Evolutionary conservation across 345 rosid genomes (phyloP).

Genomic region (Odontarrhena argentea): DNA sequence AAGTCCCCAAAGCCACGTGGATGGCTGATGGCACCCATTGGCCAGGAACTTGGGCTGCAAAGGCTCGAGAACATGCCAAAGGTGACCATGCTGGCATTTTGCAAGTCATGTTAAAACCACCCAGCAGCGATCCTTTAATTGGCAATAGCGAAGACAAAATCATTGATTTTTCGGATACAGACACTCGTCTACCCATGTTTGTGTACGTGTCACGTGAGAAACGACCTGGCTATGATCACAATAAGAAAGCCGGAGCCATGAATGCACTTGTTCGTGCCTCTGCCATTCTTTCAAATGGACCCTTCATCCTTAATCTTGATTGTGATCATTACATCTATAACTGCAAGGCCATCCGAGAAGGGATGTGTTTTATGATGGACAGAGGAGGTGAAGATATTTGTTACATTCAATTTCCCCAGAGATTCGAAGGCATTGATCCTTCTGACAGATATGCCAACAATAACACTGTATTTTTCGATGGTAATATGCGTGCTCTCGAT

Average conservation of each 20-base stretch:
- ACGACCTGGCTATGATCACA: slow-evolving; percentile 91
- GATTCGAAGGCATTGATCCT: slow-evolving; percentile 98
- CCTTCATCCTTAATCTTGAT: slow-evolving; percentile 90
- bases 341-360: slow-evolving; percentile 87
- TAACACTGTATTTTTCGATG: slow-evolving; percentile 94
- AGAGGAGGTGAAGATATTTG: slow-evolving; percentile 87
- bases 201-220: slow-evolving; percentile 90
- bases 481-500: slow-evolving; percentile 96
- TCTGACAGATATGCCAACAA: slow-evolving; percentile 93
- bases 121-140: slow-evolving; percentile 66
- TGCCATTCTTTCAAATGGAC: slow-evolving; percentile 87
- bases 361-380: slow-evolving; percentile 99
- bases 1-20: slow-evolving; percentile 87
- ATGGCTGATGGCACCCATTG: slow-evolving; percentile 99
- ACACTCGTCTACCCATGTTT: slow-evolving; percentile 88
- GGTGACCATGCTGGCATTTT: slow-evolving; percentile 96
- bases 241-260: slow-evolving; percentile 99
- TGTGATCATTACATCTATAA: slow-evolving; percentile 96
- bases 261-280: slow-evolving; percentile 85
- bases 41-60: slow-evolving; percentile 79
- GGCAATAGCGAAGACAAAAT: slow-evolving; percentile 70
- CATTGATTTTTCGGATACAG: slow-evolving; percentile 71
- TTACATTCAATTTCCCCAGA: slow-evolving; percentile 92
- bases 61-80: slow-evolving; percentile 72
- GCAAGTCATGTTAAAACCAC: slow-evolving; percentile 93